A percentile compares a stretch with the other conserved stretches of the same genome.
phyloP scores from a whole-genome alignment of 2,329 filamentous ascomycete species.

The Didymosphaeria variabile region DNA sequence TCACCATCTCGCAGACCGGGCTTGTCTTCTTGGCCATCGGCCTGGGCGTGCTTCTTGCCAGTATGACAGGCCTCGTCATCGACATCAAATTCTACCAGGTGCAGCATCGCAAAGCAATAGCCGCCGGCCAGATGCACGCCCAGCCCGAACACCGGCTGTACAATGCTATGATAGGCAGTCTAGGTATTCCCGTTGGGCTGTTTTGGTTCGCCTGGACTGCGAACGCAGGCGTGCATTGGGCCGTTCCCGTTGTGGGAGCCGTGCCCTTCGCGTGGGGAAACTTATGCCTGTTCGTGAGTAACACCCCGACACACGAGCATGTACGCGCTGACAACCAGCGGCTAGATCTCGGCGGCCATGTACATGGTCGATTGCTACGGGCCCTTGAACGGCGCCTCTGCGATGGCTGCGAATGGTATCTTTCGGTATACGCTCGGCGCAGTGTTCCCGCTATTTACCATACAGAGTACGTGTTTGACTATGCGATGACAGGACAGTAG shows the following conservation, averaged over 20 bases:
- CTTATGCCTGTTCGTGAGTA: conserved; percentile 65
- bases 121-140: conserved; percentile 40
- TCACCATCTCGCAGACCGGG: conserved; percentile 40
- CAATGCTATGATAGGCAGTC: conserved; percentile 66
- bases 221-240: conserved; percentile 58
- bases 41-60: conserved; percentile 40
- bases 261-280: conserved; percentile 69
- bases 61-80: conserved; percentile 42
- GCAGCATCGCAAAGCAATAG: conserved; percentile 36
- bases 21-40: conserved; percentile 47
- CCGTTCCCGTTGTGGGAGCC: conserved; percentile 60
- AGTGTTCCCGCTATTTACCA: conserved; percentile 49
- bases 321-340: too few relatives aligned
- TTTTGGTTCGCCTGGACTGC: conserved; percentile 71
- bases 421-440: conserved; percentile 49
- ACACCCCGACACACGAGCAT: too few relatives aligned
- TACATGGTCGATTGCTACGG: conserved; percentile 47
- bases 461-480: conserved; percentile 39
- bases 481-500: conserved; percentile 4
- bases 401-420: conserved; percentile 51
- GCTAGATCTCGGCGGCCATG: conserved; percentile 36
- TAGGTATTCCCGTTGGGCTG: conserved; percentile 62
- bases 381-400: conserved; percentile 44
- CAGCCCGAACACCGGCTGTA: conserved; percentile 68
- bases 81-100: conserved; percentile 51